Evolutionary conservation across 2,329 filamentous ascomycete genomes (phyloP).

Genomic region (Raffaelea albimanens): DNA sequence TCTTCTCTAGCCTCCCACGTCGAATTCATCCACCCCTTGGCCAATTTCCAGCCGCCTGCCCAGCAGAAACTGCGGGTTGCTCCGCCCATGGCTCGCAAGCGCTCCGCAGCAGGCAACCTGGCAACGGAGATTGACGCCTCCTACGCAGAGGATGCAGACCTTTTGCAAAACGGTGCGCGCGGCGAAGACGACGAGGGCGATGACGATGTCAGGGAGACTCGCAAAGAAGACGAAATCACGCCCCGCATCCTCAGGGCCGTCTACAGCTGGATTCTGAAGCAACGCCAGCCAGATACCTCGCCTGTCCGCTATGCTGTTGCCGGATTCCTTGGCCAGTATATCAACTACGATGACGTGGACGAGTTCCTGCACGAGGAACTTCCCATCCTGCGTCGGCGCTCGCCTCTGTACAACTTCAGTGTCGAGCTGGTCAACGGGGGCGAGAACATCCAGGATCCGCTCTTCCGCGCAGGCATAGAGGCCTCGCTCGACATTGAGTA

Average conservation of each 20-base stretch:
- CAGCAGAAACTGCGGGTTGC: too few species aligned
- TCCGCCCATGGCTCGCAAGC: too few species aligned
- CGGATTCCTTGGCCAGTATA: slow-evolving; percentile 39
- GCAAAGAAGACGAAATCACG: slow-evolving; percentile 16
- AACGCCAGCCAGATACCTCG: slow-evolving; percentile 13
- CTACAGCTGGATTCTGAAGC: slow-evolving; percentile 30
- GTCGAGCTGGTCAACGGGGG: slow-evolving; percentile 34
- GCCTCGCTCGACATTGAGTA: slow-evolving; percentile 41
- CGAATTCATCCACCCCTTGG: slow-evolving; percentile 37
- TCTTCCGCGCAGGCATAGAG: slow-evolving; percentile 28
- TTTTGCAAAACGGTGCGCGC: too few species aligned
- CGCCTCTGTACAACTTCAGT: slow-evolving; percentile 14
- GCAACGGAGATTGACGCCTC: slow-evolving; percentile 2
- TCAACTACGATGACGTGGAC: slow-evolving; percentile 31
- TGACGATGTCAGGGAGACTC: not conserved
- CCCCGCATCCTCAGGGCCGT: slow-evolving; percentile 32
- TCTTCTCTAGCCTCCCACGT: slow-evolving; percentile 26
- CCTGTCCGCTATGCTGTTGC: slow-evolving; percentile 33
- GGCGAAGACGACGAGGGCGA: not conserved
- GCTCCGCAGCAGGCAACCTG: slow-evolving; percentile 4
- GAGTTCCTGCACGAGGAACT: slow-evolving; percentile 19
- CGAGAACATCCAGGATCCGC: slow-evolving; percentile 28
- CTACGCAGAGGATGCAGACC: too few species aligned
- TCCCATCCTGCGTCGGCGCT: slow-evolving; percentile 1
- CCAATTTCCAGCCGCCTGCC: slow-evolving; percentile 36